Evolutionary conservation across 2,329 filamentous ascomycete species (phyloP), one percentile per base, ranked within the genome.

Genomic region (Paraconiothyrium sp.): DNA sequence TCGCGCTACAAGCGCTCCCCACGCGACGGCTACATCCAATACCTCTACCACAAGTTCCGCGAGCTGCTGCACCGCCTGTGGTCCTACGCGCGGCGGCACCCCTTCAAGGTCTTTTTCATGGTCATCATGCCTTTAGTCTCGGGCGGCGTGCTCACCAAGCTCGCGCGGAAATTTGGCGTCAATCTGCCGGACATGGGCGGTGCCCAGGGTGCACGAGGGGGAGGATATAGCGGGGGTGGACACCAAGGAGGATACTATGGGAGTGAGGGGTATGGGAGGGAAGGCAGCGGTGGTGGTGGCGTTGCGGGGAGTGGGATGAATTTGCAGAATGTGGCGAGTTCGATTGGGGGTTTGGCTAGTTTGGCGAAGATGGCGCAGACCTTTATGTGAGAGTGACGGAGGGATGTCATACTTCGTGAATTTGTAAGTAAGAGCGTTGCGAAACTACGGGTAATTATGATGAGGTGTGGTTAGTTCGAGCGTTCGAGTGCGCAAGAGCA

Each of bases 101-200:
- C 94, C 0, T 81, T 93, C 75, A 96, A 96, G 81, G 92, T 97
- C 51, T 92, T 97, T 82, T 91, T 97, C 82, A 86, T 93, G 64
- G 90, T 97, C 65, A 86, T 97, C 72, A 88, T 97, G 86, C 94
- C 94, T 10, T 85, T 98, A 60, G 83, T 97, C 72, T 93, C 90
- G 1, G 92, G 92, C 55, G 94, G 94, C 35, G 90, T 92, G 32
- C 81, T 97, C 67, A 89, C 89, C 9, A 92, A 90, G 50, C 83
- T 97, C 48, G 85, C 97, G 49, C 87, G 88, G 41, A 88, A 89
- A 74, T 91, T 97, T 78, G 94, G 94, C 24, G 83, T 98, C 63
- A 85, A 90, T 64, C 79, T 97, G 66, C 94, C 94, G 0, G 83
- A 84, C 61, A 74, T 79, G 64, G 78, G 79, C 6, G 76, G 75